Conservation (phyloP, 345 rosid genomes). For the Pistacia vera region DNA sequence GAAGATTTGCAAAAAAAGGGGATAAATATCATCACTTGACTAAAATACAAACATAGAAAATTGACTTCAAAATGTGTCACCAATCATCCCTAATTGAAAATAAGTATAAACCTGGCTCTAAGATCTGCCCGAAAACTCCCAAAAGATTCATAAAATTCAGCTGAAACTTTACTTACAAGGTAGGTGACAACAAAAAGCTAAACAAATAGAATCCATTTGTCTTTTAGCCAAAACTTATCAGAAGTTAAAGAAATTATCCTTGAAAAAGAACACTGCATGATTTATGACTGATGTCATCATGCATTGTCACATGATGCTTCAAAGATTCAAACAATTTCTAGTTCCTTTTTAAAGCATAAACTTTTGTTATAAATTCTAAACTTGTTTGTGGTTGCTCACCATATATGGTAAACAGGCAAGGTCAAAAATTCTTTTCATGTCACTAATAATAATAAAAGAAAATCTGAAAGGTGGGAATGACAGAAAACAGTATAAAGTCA, state of each 20-base stretch:
- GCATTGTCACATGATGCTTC: neutral
- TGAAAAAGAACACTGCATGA: neutral
- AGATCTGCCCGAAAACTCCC: no score
- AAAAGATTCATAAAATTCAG: no score
- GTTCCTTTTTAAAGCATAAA: neutral
- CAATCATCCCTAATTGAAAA: neutral
- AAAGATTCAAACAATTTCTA: neutral
- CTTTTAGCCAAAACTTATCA: no score
- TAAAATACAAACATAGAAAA: no score
- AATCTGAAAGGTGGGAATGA: neutral
- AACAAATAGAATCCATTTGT: no score
- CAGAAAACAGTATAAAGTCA: neutral
- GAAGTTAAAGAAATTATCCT: no score
- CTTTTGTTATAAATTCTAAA: neutral
- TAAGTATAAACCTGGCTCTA: neutral
- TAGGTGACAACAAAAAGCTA: neutral
- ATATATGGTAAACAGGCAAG: neutral
- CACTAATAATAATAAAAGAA: neutral
- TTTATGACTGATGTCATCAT: neutral
- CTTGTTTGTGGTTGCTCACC: neutral
- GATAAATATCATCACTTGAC: neutral
- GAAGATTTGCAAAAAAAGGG: neutral
- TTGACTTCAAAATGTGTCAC: neutral
- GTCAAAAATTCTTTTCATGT: neutral
- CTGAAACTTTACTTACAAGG: neutral